Percentiles rank a stretch among this genome's conserved stretches.
Evolutionary conservation across 352 stramenopile genomes (phyloP).

Genomic region (Phytophthora fragariaefolia): DNA sequence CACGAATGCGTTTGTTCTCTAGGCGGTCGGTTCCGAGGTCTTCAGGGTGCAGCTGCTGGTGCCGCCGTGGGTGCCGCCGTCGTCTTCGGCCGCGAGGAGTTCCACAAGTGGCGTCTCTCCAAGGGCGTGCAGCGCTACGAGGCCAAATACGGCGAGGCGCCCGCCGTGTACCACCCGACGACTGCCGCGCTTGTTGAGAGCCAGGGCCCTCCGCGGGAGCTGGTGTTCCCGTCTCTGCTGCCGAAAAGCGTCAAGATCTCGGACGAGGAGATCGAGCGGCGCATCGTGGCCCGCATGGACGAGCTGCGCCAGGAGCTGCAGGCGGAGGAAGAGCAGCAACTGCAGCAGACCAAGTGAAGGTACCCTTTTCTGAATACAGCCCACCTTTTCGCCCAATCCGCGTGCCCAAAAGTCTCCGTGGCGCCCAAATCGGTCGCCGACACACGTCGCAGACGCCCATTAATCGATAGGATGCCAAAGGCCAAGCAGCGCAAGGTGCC

Average conservation of each 20-base stretch:
- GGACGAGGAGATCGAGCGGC: constrained; percentile 81
- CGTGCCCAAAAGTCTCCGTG: too few relatives aligned
- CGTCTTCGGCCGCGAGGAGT: constrained; percentile 72
- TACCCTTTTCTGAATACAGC: background rate
- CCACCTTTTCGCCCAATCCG: background rate
- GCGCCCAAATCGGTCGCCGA: background rate
- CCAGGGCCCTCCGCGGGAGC: constrained; percentile 55
- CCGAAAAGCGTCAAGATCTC: constrained; percentile 71
- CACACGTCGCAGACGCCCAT: constrained; percentile 32
- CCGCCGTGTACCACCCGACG: constrained; percentile 69
- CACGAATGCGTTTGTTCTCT: background rate
- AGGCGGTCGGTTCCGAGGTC: constrained; percentile 71
- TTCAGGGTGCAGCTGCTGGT: constrained; percentile 73
- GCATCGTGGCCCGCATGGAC: constrained; percentile 74
- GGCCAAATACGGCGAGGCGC: constrained; percentile 73
- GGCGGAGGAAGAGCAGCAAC: constrained; percentile 29
- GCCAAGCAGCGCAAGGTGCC: background rate
- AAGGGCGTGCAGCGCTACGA: constrained; percentile 84
- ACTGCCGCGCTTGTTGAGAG: constrained; percentile 67
- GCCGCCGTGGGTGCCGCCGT: constrained; percentile 64
- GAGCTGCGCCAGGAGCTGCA: constrained; percentile 58
- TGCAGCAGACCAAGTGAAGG: constrained; percentile 14
- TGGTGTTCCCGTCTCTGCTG: constrained; percentile 78
- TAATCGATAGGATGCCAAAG: constrained; percentile 26
- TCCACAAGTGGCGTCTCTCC: constrained; percentile 76